Base-by-base conservation (phyloP, 345 rosid species). In the Excoecaria agallocha region DNA sequence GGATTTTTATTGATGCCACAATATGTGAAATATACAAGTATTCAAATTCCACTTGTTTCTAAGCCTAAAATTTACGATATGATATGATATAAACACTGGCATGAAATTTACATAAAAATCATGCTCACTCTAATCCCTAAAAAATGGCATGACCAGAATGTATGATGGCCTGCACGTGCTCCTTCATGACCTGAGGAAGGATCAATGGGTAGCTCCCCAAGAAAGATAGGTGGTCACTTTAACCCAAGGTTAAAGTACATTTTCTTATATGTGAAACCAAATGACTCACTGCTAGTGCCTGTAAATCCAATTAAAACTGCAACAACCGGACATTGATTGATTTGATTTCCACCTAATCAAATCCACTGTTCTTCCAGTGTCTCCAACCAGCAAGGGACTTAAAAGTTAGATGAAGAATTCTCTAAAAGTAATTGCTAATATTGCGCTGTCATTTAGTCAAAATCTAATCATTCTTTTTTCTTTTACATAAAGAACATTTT, bases 91-190 rank as follows among this genome's bases (percentile, higher is more conserved):
- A n/a, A n/a, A n/a, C n/a, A n/a, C n/a, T n/a, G n/a, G n/a, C n/a
- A n/a, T n/a, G n/a, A n/a, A n/a, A n/a, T n/a, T n/a, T n/a, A n/a
- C n/a, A n/a, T n/a, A n/a, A n/a, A n/a, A n/a, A n/a, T n/a, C n/a
- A n/a, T n/a, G n/a, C n/a, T n/a, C n/a, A n/a, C n/a, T n/a, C n/a
- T n/a, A n/a, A n/a, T n/a, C n/a, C n/a, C n/a, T n/a, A n/a, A n/a
- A n/a, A n/a, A n/a, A n/a, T n/a, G n/a, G n/a, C n/a, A n/a, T 73
- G 79, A 76, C 30, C 30, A 30, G 30, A 30, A 30, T 64, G 45
- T 37, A 51, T n/a, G 58, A 55, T 78, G 80, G 75, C 57, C 37
- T 67, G 72, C 81, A 76, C 69, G 77, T 79, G 84, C 72, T 70
- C 37, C 73, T 58, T 72, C 76, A 72, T 45, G 45, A 57, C 62